Conservation (phyloP, 768 basidiomycete genomes). For the Boletus rufocinnamomeus region DNA sequence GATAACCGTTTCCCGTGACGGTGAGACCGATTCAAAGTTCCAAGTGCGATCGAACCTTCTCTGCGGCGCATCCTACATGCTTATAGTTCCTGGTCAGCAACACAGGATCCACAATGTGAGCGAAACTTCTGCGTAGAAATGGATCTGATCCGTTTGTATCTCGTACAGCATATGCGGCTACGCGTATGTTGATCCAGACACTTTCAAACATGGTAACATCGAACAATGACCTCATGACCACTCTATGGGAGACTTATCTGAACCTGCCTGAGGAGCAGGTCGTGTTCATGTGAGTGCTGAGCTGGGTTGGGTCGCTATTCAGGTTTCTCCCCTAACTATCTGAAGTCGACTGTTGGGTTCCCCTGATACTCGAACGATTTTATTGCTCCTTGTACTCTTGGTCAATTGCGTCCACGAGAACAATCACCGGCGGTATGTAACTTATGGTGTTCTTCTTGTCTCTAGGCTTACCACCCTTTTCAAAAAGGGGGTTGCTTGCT, state of each 20-base stretch:
- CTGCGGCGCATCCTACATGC: conserved; percentile 68
- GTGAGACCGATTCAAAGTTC: conserved; percentile 5
- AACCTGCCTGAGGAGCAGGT: conserved; percentile 70
- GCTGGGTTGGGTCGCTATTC: neutral
- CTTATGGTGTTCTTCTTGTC: conserved; percentile 9
- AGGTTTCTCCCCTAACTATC: conserved; percentile 10
- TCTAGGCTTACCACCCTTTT: conserved; percentile 1
- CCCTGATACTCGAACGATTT: conserved; percentile 59
- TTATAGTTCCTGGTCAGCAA: conserved; percentile 75
- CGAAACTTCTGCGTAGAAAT: conserved; percentile 10
- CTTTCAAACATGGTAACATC: conserved; percentile 84
- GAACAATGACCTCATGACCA: conserved; percentile 58
- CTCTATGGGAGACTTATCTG: conserved; percentile 65
- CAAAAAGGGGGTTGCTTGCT: conserved; percentile 49
- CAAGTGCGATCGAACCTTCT: conserved; percentile 69
- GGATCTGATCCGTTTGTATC: neutral
- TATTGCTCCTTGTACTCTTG: conserved; percentile 68
- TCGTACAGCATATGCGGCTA: conserved; percentile 56
- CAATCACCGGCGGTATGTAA: conserved; percentile 54
- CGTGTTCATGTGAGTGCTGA: conserved; percentile 65
- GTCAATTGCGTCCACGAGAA: conserved; percentile 69
- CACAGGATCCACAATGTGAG: conserved; percentile 62
- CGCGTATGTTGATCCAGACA: conserved; percentile 72
- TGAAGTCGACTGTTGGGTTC: conserved; percentile 62
- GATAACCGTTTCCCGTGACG: neutral